These are phyloP conservation scores for Aegilops longissima DNA, from an alignment of 176 grass and related monocot species.

Conservation along the genomic window DNA sequence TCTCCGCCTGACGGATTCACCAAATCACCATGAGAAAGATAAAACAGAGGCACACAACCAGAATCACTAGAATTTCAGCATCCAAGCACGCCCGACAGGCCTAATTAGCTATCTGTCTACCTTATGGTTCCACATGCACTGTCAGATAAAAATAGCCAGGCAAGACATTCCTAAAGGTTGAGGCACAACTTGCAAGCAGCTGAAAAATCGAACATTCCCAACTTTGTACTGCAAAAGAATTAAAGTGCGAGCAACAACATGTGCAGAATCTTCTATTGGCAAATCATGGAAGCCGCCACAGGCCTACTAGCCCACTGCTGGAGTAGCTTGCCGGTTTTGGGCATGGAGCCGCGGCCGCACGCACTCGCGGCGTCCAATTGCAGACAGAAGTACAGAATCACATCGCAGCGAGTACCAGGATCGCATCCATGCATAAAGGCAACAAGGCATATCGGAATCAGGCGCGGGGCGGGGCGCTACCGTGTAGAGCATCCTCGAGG, in stretches of 20 bases:
- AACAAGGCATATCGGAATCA: constrained; percentile 32
- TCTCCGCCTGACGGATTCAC: constrained; percentile 64
- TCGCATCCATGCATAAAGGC: constrained; percentile 3
- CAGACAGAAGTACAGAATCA: background rate
- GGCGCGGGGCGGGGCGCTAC: constrained; percentile 23
- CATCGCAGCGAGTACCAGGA: background rate
- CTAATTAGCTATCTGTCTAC: background rate
- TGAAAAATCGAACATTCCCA: background rate
- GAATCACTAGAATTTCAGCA: constrained; percentile 10
- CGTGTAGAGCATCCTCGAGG: constrained; percentile 90
- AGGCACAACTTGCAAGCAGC: background rate
- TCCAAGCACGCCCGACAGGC: background rate
- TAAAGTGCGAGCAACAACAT: background rate
- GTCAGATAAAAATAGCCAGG: background rate
- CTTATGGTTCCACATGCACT: background rate
- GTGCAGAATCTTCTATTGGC: background rate
- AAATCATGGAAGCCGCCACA: background rate
- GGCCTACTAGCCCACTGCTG: background rate
- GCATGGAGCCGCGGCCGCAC: constrained; percentile 22
- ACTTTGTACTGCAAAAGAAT: background rate
- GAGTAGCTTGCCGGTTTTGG: background rate
- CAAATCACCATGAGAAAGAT: constrained; percentile 2
- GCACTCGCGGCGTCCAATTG: constrained; percentile 1
- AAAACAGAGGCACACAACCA: background rate
- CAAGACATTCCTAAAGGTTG: background rate